Evolutionary conservation across 1,139 yeast genomes (phyloP).

Genomic region (Lodderomyces oxycetoniae): DNA sequence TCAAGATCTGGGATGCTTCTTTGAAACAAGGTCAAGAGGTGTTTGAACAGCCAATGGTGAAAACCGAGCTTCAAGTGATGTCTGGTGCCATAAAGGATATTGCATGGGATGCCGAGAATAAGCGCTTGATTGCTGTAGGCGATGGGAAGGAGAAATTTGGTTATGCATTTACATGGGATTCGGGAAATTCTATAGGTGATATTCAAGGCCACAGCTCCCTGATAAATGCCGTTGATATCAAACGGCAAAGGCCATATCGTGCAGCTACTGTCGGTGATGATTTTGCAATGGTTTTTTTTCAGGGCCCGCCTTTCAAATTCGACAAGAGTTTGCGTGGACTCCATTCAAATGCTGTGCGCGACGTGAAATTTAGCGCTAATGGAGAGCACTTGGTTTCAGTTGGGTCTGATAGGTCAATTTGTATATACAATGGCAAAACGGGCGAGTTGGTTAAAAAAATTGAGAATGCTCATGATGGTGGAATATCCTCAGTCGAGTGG

Average conservation of each 20-base stretch:
- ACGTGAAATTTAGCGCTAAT: conserved; percentile 77
- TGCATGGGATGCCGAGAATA: conserved; percentile 89
- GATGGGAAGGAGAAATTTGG: conserved; percentile 91
- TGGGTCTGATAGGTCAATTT: conserved; percentile 79
- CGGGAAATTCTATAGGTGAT: conserved; percentile 94
- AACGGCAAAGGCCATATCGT: conserved; percentile 86
- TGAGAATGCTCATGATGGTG: conserved; percentile 65
- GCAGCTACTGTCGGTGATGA: conserved; percentile 95
- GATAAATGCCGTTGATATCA: conserved; percentile 79
- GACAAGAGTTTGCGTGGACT: conserved; percentile 64
- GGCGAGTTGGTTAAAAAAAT: conserved; percentile 65
- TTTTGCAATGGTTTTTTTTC: conserved; percentile 73
- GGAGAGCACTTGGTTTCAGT: conserved; percentile 72
- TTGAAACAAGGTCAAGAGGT: conserved; percentile 15
- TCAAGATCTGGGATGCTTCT: conserved; percentile 78
- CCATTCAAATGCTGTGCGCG: conserved; percentile 76
- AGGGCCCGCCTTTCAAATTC: conserved; percentile 94
- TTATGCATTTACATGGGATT: conserved; percentile 87
- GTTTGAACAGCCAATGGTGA: conserved; percentile 52
- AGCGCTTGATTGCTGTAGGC: conserved; percentile 89
- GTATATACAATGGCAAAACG: conserved; percentile 78
- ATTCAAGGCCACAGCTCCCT: conserved; percentile 89
- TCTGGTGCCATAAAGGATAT: conserved; percentile 79
- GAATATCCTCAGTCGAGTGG: conserved; percentile 78
- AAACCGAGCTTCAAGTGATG: conserved; percentile 78